Evolutionary conservation across 2,329 filamentous ascomycete genomes (phyloP), one percentile per base, ranked within the genome.

Genomic region (Juglanconis sp.): DNA sequence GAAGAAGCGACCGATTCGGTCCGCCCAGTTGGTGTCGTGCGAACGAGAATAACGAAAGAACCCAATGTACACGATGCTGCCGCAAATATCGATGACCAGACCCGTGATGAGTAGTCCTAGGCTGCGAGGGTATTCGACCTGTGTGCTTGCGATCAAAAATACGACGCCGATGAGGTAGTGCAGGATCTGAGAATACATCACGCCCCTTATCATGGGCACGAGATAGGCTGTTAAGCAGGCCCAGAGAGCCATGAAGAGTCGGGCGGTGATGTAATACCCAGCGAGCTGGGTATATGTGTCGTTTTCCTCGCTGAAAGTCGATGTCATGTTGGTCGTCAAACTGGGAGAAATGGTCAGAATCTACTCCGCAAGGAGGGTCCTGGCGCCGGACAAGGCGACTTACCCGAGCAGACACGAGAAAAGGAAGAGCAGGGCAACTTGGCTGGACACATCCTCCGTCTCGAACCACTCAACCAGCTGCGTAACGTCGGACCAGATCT

Each of bases 291-390:
- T 76, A 64, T 85, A 88, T 0, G 85, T 87, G 54, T 77, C 76
- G 63, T 73, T 66, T 46, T 68, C 69, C 5, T 78, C 73, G 40
- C 76, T 73, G 65, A 85, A 86, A 4, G 81, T 79, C 49, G 82
- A 77, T 9, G 79, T 79, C 75, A 87, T 87, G 67, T 87, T 87
- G 13, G 82, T 85, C 4, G 86, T 88, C 61, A 85, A 83, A 3
- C 76, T 77, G 59, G 13, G 3, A 31, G 34, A 6, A 8, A 15
- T 44, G 11, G 24, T 56, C 17, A 56, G 60, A 56, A 63, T 54
- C 35, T 24, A 17, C 59, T 32, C 59, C 50, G 9, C 24, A 24
- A 24, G 24, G 24, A 24, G 24, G 24, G 24, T 24, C 10, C 35
- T 38, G 17, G 5, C 17, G 15, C 3, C 2, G 3, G 34, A 11